Evolutionary conservation across 2,329 filamentous ascomycete genomes (phyloP).

Genomic region (Exserohilum turcica): DNA sequence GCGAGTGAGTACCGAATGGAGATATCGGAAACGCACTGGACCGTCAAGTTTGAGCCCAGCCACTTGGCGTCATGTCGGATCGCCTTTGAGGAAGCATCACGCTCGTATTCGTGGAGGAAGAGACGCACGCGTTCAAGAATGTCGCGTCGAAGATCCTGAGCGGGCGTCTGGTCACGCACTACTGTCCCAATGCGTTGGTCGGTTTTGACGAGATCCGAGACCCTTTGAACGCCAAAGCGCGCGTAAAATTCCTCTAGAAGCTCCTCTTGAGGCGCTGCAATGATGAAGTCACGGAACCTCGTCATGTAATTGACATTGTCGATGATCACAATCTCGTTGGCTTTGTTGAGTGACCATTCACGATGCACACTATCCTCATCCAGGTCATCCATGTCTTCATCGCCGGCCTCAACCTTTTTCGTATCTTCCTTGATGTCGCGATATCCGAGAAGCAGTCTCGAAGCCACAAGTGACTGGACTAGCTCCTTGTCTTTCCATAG

Average conservation of each 20-base stretch:
- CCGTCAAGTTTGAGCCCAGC: constrained; percentile 82
- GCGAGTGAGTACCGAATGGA: constrained; percentile 76
- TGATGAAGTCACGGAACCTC: constrained; percentile 81
- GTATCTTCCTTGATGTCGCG: constrained; percentile 68
- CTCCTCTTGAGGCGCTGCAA: constrained; percentile 91
- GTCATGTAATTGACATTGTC: constrained; percentile 65
- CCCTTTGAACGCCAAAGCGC: constrained; percentile 74
- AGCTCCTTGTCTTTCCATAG: constrained; percentile 81
- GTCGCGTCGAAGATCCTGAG: constrained; percentile 73
- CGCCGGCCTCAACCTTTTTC: constrained; percentile 49
- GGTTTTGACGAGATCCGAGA: constrained; percentile 79
- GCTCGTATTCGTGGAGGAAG: constrained; percentile 83
- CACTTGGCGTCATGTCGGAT: constrained; percentile 87
- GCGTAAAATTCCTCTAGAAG: constrained; percentile 82
- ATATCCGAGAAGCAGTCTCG: constrained; percentile 82
- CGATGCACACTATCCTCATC: constrained; percentile 58
- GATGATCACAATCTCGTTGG: constrained; percentile 75
- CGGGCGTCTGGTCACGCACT: constrained; percentile 69
- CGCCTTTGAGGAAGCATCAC: constrained; percentile 60
- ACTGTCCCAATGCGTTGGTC: constrained; percentile 73
- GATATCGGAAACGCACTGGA: constrained; percentile 79
- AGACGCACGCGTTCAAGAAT: constrained; percentile 87
- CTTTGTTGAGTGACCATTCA: constrained; percentile 77
- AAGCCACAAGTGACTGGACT: constrained; percentile 73
- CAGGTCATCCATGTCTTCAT: constrained; percentile 52